A percentile compares a stretch with the other conserved stretches of the same genome.
These are phyloP conservation scores for Dissophora ornata DNA, from an alignment of 192 early-diverging fungal species.

Conservation along the genomic window DNA sequence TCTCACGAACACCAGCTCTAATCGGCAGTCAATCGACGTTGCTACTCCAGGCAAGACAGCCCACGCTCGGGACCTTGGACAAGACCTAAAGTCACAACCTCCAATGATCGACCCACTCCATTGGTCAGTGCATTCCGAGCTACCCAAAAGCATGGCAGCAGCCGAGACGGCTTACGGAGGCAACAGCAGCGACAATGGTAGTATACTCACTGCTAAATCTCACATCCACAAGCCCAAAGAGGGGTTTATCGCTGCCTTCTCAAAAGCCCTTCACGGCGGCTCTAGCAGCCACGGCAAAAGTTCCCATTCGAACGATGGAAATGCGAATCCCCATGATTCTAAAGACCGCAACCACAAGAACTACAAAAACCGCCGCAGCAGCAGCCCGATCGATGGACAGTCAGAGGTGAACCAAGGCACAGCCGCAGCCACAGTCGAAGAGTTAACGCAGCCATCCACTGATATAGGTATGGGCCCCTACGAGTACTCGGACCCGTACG, in stretches of 20 bases:
- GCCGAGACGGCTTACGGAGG: neutral
- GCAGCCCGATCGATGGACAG: too few species aligned
- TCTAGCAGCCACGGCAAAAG: neutral
- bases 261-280: slow-evolving; percentile 27
- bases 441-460: slow-evolving; percentile 10
- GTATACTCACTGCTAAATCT: neutral
- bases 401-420: neutral
- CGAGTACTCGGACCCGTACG: slow-evolving; percentile 24
- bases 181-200: neutral
- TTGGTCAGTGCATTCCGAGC: neutral
- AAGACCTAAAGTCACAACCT: neutral
- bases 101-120: neutral
- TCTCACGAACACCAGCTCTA: neutral
- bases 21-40: neutral
- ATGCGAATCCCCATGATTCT: neutral
- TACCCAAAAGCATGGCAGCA: neutral
- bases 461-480: neutral
- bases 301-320: neutral
- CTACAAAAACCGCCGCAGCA: too few species aligned
- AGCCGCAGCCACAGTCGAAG: slow-evolving; percentile 13
- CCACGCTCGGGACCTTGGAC: neutral
- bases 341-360: neutral
- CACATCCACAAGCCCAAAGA: slow-evolving; percentile 35
- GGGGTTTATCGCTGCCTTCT: slow-evolving; percentile 11
- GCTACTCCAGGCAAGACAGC: neutral